Conservation (phyloP, 2,329 filamentous ascomycete species). For the Dendryphion nanum region DNA sequence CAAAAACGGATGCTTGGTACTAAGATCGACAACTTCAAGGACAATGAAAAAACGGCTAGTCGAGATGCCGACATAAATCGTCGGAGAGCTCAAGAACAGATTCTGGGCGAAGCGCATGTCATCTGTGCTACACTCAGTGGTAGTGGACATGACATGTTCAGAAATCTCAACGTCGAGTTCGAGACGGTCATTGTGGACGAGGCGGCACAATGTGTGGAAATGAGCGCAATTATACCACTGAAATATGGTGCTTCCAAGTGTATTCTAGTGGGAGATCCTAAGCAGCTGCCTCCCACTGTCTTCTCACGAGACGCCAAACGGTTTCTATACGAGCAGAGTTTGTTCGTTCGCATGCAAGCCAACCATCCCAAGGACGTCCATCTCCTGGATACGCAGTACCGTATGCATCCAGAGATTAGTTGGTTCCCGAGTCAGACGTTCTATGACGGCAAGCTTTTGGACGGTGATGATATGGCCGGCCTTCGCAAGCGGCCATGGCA, state of each 20-base stretch:
- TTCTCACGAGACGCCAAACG: constrained; percentile 88
- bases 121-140: constrained; percentile 94
- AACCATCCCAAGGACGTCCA: constrained; percentile 88
- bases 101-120: constrained; percentile 86
- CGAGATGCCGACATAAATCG: constrained; percentile 85
- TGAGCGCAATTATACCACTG: constrained; percentile 91
- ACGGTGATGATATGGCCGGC: constrained; percentile 78
- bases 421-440: constrained; percentile 86
- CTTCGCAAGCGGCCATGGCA: constrained; percentile 85
- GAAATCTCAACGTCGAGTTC: constrained; percentile 90
- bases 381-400: constrained; percentile 95
- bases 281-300: constrained; percentile 93
- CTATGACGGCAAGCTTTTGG: constrained; percentile 83
- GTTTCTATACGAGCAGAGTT: constrained; percentile 94
- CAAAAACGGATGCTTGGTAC: constrained; percentile 74
- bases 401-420: constrained; percentile 98
- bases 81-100: constrained; percentile 82
- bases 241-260: constrained; percentile 98
- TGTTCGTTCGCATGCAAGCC: constrained; percentile 97
- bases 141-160: constrained; percentile 96
- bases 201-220: constrained; percentile 95
- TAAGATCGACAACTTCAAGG: constrained; percentile 83
- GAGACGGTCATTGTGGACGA: constrained; percentile 99
- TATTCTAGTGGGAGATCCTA: constrained; percentile 95
- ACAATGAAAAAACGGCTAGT: constrained; percentile 75